These are phyloP conservation scores for Suhomyces emberorum DNA, from an alignment of 805 yeast genomes.

Conservation along the genomic window DNA sequence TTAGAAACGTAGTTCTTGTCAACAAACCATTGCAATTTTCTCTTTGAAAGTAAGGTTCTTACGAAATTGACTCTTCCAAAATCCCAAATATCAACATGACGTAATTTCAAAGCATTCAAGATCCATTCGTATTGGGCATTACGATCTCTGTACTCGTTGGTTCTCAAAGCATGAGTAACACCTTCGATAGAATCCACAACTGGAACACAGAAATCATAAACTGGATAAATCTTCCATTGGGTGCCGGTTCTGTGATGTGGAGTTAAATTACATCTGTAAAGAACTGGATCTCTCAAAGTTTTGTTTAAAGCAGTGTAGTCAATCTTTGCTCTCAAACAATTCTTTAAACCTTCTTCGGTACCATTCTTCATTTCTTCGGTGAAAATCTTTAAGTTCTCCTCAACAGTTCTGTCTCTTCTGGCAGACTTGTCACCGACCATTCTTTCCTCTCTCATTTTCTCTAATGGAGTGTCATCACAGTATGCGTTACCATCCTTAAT, in stretches of 20 bases:
- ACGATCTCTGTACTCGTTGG: slow-evolving; percentile 98
- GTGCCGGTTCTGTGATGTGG: slow-evolving; percentile 98
- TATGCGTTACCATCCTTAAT: slow-evolving; percentile 96
- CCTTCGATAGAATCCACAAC: slow-evolving; percentile 95
- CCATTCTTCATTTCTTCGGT: slow-evolving; percentile 91
- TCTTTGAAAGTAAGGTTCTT: slow-evolving; percentile 90
- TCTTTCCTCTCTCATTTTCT: slow-evolving; percentile 97
- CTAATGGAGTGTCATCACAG: slow-evolving; percentile 94
- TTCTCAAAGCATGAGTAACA: slow-evolving; percentile 96
- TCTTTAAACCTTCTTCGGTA: slow-evolving; percentile 86
- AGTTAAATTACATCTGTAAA: slow-evolving; percentile 93
- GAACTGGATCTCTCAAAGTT: slow-evolving; percentile 96
- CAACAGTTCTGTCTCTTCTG: slow-evolving; percentile 89
- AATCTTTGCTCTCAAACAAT: slow-evolving; percentile 96
- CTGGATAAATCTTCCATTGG: slow-evolving; percentile 94
- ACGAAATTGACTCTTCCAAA: slow-evolving; percentile 96
- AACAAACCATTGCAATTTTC: slow-evolving; percentile 99
- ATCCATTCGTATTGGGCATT: slow-evolving; percentile 98
- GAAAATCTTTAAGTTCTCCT: slow-evolving; percentile 85
- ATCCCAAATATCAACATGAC: slow-evolving; percentile 97
- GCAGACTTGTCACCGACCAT: slow-evolving; percentile 93
- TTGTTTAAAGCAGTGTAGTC: slow-evolving; percentile 89
- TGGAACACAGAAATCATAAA: slow-evolving; percentile 98
- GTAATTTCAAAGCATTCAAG: slow-evolving; percentile 71
- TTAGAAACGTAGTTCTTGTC: slow-evolving; percentile 82